Base-by-base conservation (phyloP, 2,329 filamentous ascomycete species). In the Exophiala aquamarina region DNA sequence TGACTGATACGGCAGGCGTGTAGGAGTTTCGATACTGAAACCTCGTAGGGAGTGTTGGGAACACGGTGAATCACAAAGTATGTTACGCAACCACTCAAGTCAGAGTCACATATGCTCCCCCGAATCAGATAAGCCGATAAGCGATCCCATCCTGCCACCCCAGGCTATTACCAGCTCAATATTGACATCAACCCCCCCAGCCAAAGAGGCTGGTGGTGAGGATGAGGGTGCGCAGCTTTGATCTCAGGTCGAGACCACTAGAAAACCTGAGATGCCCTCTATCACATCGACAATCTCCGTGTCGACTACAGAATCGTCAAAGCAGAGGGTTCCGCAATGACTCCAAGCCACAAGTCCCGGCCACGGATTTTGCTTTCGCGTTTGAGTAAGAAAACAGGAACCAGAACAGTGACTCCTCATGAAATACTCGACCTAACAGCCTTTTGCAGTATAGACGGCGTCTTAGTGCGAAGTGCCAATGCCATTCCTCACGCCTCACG, bases 381-480 rank as follows among this genome's bases (percentile, higher is more conserved):
- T 59, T 59, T 41, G 57, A 59, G 57, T 59, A 41, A 44, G 53
- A 29, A 10, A 13, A 14, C 3, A 6, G 13, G 34, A 5, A 21
- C 19, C n/a, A n/a, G n/a, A n/a, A n/a, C n/a, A n/a, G n/a, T n/a
- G n/a, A n/a, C n/a, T n/a, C n/a, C n/a, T n/a, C n/a, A n/a, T n/a
- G n/a, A n/a, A n/a, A n/a, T n/a, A n/a, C n/a, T n/a, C n/a, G n/a
- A n/a, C n/a, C n/a, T n/a, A n/a, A n/a, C n/a, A n/a, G n/a, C n/a
- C 18, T 37, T 32, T 21, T 26, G 32, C 56, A 87, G 82, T 67
- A 95, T 98, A 64, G 93, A 98, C 67, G 93, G 93, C 46, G 93
- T 98, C n/a, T 81, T 98, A 15, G 78, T 97, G 23, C 89, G 91
- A 62, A 86, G 87, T 50, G 82, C 86, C 3, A 81, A 84, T 53